phyloP scores from a whole-genome alignment of 1,284 basidiomycete species.

The Moniliophthora roreri region DNA sequence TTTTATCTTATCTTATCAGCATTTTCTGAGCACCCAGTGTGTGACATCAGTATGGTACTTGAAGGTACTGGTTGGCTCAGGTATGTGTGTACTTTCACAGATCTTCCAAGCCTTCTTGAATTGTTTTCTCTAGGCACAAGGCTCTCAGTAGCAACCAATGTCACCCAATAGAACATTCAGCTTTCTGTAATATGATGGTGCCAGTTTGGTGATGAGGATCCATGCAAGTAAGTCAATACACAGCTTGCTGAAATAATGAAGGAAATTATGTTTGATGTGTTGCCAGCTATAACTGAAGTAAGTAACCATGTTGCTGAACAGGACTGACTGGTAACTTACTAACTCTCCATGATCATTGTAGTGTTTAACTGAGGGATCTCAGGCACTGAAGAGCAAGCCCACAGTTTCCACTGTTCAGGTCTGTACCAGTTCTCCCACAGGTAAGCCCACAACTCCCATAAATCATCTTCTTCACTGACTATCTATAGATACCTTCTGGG shows the following conservation, averaged over 20 bases:
- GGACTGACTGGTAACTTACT: not conserved
- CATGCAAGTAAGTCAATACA: conserved; percentile 30
- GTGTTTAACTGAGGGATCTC: conserved; percentile 13
- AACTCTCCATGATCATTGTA: conserved; percentile 12
- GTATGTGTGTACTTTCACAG: conserved; percentile 20
- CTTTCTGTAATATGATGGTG: conserved; percentile 29
- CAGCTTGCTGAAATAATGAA: conserved; percentile 31
- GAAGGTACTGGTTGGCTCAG: conserved; percentile 15
- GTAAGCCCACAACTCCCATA: conserved; percentile 29
- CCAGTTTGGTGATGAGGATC: conserved; percentile 29
- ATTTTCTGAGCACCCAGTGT: conserved; percentile 24
- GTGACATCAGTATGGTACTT: conserved; percentile 19
- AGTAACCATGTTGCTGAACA: not conserved
- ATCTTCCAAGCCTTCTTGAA: conserved; percentile 30
- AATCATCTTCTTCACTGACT: conserved; percentile 27
- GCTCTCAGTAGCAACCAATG: conserved; percentile 26
- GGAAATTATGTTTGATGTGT: conserved; percentile 31
- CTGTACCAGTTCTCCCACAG: too few species aligned
- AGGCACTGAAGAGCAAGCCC: conserved; percentile 8
- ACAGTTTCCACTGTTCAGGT: conserved; percentile 23
- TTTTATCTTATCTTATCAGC: too few species aligned
- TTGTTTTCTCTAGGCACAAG: conserved; percentile 27
- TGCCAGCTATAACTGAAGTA: conserved; percentile 24
- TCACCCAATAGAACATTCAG: conserved; percentile 22
- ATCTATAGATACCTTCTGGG: conserved; percentile 22